These are phyloP conservation scores for Toxicodendron radicans DNA, from an alignment of 345 rosid genomes.

Conservation along the genomic window DNA sequence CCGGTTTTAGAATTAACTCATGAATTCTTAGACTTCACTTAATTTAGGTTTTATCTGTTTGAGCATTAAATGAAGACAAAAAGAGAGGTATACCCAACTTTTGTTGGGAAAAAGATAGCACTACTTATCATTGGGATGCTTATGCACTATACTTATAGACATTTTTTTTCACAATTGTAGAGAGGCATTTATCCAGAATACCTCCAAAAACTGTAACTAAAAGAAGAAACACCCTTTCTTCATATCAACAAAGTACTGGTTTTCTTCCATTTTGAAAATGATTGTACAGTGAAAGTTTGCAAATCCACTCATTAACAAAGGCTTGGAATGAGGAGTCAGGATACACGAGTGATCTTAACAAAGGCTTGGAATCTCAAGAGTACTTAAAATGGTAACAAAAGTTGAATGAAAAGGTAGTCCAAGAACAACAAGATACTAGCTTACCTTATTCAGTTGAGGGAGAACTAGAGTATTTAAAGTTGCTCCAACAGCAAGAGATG, in stretches of 20 bases:
- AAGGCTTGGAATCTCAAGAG: conserved; percentile 12
- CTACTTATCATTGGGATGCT: no score
- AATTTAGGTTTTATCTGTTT: background rate
- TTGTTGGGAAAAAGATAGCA: background rate
- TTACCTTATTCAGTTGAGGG: conserved; percentile 74
- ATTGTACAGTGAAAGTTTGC: background rate
- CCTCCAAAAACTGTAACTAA: background rate
- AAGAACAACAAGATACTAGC: conserved; percentile 12
- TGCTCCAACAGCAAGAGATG: conserved; percentile 74
- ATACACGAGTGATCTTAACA: background rate
- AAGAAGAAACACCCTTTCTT: no score
- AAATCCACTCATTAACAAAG: background rate
- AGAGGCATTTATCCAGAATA: background rate
- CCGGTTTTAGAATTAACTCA: no score
- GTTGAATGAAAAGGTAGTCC: background rate
- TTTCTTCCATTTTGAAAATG: background rate
- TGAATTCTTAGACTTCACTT: background rate
- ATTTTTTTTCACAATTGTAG: background rate
- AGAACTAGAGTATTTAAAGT: conserved; percentile 59
- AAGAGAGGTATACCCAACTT: background rate
- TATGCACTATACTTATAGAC: no score
- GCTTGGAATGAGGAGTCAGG: background rate
- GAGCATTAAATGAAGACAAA: background rate
- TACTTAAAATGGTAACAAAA: background rate
- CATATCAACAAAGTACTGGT: background rate